Evolutionary conservation across 257 asterid genomes (phyloP).

Genomic region (Gardenia jasminoides): DNA sequence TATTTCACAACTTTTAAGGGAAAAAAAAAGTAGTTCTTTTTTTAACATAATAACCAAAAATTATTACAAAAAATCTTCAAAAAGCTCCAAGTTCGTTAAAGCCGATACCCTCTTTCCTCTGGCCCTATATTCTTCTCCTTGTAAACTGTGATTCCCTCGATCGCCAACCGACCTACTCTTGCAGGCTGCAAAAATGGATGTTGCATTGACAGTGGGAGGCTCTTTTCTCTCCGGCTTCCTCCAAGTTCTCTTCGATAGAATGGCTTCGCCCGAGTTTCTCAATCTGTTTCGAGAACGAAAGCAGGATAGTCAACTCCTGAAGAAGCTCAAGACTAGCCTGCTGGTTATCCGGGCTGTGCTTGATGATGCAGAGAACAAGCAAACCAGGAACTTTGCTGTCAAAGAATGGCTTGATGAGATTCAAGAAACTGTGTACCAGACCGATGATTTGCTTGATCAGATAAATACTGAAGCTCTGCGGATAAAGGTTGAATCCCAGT

Average conservation of each 20-base stretch:
- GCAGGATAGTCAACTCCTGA: not conserved
- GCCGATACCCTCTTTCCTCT: no score
- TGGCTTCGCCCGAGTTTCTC: not conserved
- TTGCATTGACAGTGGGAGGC: slow-evolving; percentile 5
- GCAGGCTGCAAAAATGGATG: not conserved
- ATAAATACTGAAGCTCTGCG: slow-evolving; percentile 18
- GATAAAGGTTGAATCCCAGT: slow-evolving; percentile 4
- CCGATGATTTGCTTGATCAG: slow-evolving; percentile 20
- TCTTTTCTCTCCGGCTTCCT: not conserved
- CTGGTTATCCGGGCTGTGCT: slow-evolving; percentile 12
- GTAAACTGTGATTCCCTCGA: no score
- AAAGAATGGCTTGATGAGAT: slow-evolving; percentile 18
- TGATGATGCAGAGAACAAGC: slow-evolving; percentile 25
- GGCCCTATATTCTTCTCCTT: no score
- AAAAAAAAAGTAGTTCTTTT: no score
- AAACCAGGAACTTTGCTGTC: not conserved
- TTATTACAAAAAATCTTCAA: no score
- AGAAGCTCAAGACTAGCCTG: not conserved
- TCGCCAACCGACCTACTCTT: no score
- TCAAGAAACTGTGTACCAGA: not conserved
- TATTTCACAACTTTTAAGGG: no score
- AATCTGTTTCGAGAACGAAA: not conserved
- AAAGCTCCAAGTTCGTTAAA: no score
- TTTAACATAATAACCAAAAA: no score
- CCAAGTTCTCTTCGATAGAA: slow-evolving; percentile 10